Evolutionary conservation across 2,329 filamentous ascomycete species (phyloP).

Genomic region (Phoma sp.): DNA sequence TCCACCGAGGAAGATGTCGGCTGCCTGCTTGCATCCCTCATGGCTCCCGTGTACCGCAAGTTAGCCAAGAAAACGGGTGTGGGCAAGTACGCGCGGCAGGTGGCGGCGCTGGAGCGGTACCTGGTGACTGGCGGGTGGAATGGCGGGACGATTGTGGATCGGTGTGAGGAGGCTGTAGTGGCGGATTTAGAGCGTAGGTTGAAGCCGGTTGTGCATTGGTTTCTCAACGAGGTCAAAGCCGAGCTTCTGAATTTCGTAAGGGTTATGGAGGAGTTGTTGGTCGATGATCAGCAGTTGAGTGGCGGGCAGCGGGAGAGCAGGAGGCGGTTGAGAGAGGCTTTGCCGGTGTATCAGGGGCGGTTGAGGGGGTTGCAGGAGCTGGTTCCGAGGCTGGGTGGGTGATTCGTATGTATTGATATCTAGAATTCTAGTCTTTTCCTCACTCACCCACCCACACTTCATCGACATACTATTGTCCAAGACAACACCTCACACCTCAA

Average conservation of each 20-base stretch:
- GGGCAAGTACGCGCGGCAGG: constrained; percentile 10
- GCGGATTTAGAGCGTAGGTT: constrained; percentile 3
- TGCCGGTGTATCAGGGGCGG: constrained; percentile 5
- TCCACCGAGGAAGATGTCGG: constrained; percentile 12
- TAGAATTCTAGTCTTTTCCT: too few species aligned
- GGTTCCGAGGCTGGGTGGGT: background rate
- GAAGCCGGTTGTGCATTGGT: constrained; percentile 9
- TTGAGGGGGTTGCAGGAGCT: constrained; percentile 2
- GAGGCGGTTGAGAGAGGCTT: constrained; percentile 3
- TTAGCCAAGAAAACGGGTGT: constrained; percentile 1
- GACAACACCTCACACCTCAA: too few species aligned
- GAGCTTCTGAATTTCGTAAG: constrained; percentile 12
- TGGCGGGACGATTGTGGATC: constrained; percentile 11
- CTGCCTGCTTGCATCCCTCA: constrained; percentile 10
- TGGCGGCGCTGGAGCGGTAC: constrained; percentile 5
- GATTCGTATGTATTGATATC: too few species aligned
- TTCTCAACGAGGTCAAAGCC: constrained; percentile 11
- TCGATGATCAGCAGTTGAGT: constrained; percentile 9
- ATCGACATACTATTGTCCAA: too few species aligned
- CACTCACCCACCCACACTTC: too few species aligned
- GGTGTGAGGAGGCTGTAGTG: constrained; percentile 9
- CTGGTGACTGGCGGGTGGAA: constrained; percentile 8
- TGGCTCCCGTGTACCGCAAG: constrained; percentile 7
- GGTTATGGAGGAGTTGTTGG: constrained; percentile 12
- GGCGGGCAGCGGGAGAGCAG: constrained; percentile 7